These are phyloP conservation scores for Solanum clarkiae DNA, from an alignment of 257 asterid species.

Conservation along the genomic window DNA sequence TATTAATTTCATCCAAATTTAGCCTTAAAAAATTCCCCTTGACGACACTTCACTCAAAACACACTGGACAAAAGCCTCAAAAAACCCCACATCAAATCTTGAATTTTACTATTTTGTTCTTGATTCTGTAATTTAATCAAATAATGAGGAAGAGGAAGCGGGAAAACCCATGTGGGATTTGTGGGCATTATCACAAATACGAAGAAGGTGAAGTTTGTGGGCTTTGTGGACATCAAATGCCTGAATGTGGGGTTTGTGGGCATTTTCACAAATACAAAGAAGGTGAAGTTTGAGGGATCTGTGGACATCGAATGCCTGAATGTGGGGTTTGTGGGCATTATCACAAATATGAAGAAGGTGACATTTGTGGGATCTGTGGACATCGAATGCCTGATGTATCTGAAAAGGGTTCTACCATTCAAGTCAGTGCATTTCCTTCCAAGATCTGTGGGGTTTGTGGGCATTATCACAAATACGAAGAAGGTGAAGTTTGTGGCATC, in stretches of 20 bases:
- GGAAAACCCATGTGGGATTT: constrained; percentile 80
- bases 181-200: constrained; percentile 94
- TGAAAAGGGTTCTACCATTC: constrained; percentile 33
- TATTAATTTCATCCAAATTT: neutral
- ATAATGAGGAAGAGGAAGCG: constrained; percentile 78
- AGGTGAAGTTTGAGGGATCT: too few relatives aligned
- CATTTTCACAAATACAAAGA: too few relatives aligned
- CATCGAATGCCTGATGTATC: constrained; percentile 50
- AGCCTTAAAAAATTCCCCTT: neutral
- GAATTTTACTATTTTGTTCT: neutral
- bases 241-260: neutral
- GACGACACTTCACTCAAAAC: neutral
- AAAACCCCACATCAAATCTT: neutral
- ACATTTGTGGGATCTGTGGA: too few relatives aligned
- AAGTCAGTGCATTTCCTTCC: constrained; percentile 80
- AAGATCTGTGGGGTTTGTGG: constrained; percentile 34
- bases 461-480: too few relatives aligned
- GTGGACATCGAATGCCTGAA: too few relatives aligned
- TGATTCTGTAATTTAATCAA: neutral
- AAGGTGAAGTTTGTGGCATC: too few relatives aligned
- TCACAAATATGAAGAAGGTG: too few relatives aligned
- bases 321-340: too few relatives aligned
- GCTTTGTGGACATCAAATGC: constrained; percentile 81
- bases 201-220: constrained; percentile 92
- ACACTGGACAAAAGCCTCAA: neutral